Evolutionary conservation across 495 filamentous ascomycete species (phyloP), one percentile per base, ranked within the genome.

Genomic region (Penicillium pulvis): DNA sequence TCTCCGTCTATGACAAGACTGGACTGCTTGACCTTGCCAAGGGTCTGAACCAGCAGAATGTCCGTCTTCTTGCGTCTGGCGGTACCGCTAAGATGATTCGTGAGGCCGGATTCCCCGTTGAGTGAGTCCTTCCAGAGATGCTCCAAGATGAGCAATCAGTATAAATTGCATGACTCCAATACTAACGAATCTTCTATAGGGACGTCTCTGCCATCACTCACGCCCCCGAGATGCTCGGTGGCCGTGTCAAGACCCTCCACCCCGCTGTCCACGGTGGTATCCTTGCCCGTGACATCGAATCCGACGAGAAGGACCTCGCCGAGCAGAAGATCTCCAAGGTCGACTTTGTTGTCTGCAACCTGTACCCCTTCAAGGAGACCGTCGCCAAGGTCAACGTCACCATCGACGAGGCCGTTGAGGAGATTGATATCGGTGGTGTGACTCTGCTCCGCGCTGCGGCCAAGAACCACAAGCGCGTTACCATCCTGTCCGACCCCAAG

Each of bases 1-100:
- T 98, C 68, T 97, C 92, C 63, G 95, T 98, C 80, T 98, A 93
- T 71, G 90, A 98, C 81, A 98, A 98, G 88, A 97, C 93, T 54
- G 94, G 94, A 51, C 83, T 98, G 56, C 79, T 98, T 45, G 94
- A 98, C 76, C 83, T 98, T 53, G 94, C 94, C 60, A 98, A 97
- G 74, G 94, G 94, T 62, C 84, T 98, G 39, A 85, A 89, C 63
- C 85, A 96, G 80, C 81, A 94, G 61, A 88, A 95, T 83, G 90
- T 97, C 64, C 88, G 93, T 59, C 85, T 98, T 66, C 81, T 98
- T 43, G 94, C 93, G 45, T 96, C 92, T 36, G 94, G 94, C 49
- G 94, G 94, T 66, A 97, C 94, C 10, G 87, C 94, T 51, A 93
- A 84, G 75, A 86, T 97, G 86, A 96, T 98, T 62, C 85, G 94